Conservation (phyloP, 163 green algal genomes). For the Chlorella variabilis region DNA sequence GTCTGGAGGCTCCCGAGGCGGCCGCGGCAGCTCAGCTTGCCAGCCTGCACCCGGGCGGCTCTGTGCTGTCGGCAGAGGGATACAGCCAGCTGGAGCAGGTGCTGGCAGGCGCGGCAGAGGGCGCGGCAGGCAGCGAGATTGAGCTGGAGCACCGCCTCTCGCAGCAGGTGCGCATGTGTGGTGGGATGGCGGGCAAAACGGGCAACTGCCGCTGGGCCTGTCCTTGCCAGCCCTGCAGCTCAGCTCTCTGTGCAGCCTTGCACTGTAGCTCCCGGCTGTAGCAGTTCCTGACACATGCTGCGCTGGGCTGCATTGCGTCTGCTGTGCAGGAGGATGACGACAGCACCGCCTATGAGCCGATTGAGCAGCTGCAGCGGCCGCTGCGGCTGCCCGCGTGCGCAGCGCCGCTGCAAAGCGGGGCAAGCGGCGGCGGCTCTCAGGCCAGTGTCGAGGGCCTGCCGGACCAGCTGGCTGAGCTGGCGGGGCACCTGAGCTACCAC, state of each 20-base stretch:
- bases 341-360: constrained; percentile 8
- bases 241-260: too few relatives aligned
- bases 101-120: constrained; percentile 1
- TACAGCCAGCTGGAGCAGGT: constrained; percentile 4
- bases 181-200: too few relatives aligned
- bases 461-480: constrained; percentile 10
- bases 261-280: too few relatives aligned
- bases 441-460: neutral
- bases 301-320: neutral
- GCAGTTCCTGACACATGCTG: neutral
- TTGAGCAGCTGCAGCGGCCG: neutral
- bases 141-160: neutral
- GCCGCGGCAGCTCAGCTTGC: neutral
- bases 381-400: neutral
- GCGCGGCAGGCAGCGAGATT: too few relatives aligned
- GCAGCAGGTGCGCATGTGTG: neutral
- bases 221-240: too few relatives aligned
- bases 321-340: constrained; percentile 25
- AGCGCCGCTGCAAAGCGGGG: neutral
- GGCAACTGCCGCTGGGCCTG: too few relatives aligned
- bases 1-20: constrained; percentile 10
- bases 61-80: neutral
- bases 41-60: neutral
- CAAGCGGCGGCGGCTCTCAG: neutral
- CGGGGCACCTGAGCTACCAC: constrained; percentile 37